Percentiles rank a stretch among this genome's conserved stretches.
phyloP scores from a whole-genome alignment of 1,139 yeast species.

The Yamadazyma sp. region DNA sequence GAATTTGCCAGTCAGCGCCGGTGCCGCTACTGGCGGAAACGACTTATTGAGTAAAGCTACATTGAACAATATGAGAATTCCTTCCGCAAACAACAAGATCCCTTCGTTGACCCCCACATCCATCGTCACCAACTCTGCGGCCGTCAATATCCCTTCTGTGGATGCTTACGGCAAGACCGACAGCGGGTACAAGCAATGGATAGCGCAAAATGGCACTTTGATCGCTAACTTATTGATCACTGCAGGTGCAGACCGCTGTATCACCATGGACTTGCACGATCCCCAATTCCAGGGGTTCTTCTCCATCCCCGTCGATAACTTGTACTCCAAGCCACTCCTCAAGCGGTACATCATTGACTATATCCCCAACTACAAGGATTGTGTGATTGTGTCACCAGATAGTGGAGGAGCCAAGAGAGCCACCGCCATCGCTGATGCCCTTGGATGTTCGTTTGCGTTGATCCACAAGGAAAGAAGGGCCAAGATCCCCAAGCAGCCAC shows the following conservation, averaged over 20 bases:
- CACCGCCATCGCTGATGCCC: conserved; percentile 85
- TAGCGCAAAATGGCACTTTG: conserved; percentile 92
- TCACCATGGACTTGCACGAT: conserved; percentile 97
- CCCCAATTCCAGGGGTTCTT: conserved; percentile 94
- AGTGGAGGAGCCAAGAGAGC: conserved; percentile 99
- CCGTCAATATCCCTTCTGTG: conserved; percentile 30
- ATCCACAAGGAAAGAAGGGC: conserved; percentile 92
- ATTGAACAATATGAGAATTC: conserved; percentile 15
- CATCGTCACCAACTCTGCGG: conserved; percentile 32
- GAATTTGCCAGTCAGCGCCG: conserved; percentile 6
- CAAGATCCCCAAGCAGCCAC: conserved; percentile 35
- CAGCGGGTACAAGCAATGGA: conserved; percentile 89
- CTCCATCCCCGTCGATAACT: conserved; percentile 88
- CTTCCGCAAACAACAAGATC: conserved; percentile 11
- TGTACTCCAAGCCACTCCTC: conserved; percentile 80
- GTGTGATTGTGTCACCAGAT: conserved; percentile 91
- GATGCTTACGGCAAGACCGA: conserved; percentile 43
- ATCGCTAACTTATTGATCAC: conserved; percentile 85
- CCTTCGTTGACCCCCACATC: conserved; percentile 25
- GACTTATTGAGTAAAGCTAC: conserved; percentile 18
- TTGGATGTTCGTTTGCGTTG: conserved; percentile 88
- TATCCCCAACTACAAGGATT: conserved; percentile 72
- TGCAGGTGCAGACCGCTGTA: conserved; percentile 95
- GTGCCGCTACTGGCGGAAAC: conserved; percentile 4
- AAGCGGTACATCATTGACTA: conserved; percentile 75